Conservation (phyloP, 352 stramenopile genomes). For the Phytophthora uliginosa region DNA sequence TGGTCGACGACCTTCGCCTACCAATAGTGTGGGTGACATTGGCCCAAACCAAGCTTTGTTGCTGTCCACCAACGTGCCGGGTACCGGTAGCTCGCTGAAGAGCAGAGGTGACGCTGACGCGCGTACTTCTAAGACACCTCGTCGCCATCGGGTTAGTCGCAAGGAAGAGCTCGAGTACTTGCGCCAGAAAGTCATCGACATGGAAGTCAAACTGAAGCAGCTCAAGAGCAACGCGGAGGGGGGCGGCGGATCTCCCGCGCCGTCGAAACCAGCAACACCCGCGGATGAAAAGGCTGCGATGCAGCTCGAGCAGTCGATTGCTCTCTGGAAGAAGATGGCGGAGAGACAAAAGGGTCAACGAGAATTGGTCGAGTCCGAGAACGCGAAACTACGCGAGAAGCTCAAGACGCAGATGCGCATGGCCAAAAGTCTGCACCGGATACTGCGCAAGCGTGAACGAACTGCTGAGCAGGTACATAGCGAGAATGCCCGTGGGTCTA, state of each 20-base stretch:
- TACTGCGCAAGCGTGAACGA: slow-evolving; percentile 45
- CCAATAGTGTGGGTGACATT: not conserved
- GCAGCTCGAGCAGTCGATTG: slow-evolving; percentile 31
- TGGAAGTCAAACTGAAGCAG: slow-evolving; percentile 37
- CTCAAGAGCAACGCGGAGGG: slow-evolving; percentile 28
- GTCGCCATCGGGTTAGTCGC: slow-evolving; percentile 33
- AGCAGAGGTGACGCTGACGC: not conserved
- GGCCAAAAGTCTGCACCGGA: slow-evolving; percentile 45
- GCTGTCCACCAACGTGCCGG: not conserved
- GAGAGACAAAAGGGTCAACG: slow-evolving; percentile 45
- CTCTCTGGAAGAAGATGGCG: slow-evolving; percentile 59
- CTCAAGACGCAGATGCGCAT: slow-evolving; percentile 55
- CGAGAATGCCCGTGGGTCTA: not conserved
- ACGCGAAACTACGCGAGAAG: slow-evolving; percentile 52
- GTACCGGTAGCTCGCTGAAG: not conserved
- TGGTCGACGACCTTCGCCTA: slow-evolving; percentile 6
- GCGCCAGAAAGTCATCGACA: slow-evolving; percentile 40
- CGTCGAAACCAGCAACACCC: not conserved
- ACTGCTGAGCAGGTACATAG: slow-evolving; percentile 32
- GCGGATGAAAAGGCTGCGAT: slow-evolving; percentile 14
- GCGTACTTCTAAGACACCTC: not conserved
- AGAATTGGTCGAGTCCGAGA: slow-evolving; percentile 45
- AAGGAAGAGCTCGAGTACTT: slow-evolving; percentile 51
- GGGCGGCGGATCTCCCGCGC: not conserved
- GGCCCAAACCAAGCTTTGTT: not conserved